A percentile compares a stretch with the other conserved stretches of the same genome.
Evolutionary conservation across 2,329 filamentous ascomycete species (phyloP).

Genomic region (Alternaria brassicicola): DNA sequence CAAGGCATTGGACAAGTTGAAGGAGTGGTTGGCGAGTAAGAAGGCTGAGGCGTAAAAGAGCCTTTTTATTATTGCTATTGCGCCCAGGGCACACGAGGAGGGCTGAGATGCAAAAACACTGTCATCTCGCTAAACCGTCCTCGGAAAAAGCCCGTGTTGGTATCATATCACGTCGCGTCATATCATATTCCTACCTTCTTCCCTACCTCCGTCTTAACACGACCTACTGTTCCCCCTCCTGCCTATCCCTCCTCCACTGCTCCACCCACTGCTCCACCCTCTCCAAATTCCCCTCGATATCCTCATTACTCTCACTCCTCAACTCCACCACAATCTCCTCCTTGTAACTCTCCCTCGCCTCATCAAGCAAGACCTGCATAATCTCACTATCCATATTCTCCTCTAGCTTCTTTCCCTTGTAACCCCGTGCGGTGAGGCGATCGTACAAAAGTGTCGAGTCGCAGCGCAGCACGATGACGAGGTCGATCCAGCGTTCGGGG

Average conservation of each 20-base stretch:
- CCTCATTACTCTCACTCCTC: slow-evolving; percentile 80
- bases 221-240: slow-evolving; percentile 29
- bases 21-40: slow-evolving; percentile 71
- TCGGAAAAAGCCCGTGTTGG: neutral
- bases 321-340: slow-evolving; percentile 89
- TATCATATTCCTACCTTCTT: neutral
- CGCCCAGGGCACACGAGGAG: neutral
- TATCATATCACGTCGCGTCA: neutral
- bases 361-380: slow-evolving; percentile 91
- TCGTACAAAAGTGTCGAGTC: slow-evolving; percentile 84
- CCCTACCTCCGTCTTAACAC: neutral
- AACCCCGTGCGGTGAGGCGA: slow-evolving; percentile 76
- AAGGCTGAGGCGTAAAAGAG: slow-evolving; percentile 30
- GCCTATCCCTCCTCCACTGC: slow-evolving; percentile 77
- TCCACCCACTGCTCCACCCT: slow-evolving; percentile 81
- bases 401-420: slow-evolving; percentile 84
- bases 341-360: slow-evolving; percentile 85
- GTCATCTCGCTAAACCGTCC: neutral
- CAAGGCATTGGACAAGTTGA: slow-evolving; percentile 85
- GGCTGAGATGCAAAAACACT: neutral
- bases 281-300: slow-evolving; percentile 88
- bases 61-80: neutral
- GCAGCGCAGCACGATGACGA: slow-evolving; percentile 88
- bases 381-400: slow-evolving; percentile 98
- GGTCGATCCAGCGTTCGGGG: slow-evolving; percentile 89